phyloP scores from a whole-genome alignment of 306 rosid species.

The Begonia peltatifolia region DNA sequence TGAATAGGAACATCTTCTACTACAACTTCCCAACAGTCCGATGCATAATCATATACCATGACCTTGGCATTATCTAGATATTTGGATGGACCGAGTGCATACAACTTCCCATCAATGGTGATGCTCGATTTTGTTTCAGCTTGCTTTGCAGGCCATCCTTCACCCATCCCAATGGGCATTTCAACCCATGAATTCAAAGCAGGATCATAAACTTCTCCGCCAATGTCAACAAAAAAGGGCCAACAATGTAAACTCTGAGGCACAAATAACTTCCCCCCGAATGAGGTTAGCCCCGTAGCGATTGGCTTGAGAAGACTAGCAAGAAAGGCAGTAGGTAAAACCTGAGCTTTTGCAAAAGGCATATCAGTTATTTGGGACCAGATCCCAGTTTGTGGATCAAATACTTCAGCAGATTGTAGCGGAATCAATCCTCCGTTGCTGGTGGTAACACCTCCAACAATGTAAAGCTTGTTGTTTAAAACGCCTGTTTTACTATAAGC shows the following conservation, averaged over 20 bases:
- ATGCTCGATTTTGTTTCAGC: constrained; percentile 83
- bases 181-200: constrained; percentile 69
- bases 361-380: constrained; percentile 81
- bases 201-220: constrained; percentile 92
- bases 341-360: constrained; percentile 87
- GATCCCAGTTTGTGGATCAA: constrained; percentile 46
- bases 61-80: constrained; percentile 64
- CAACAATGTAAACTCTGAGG: constrained; percentile 84
- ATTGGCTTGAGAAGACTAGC: constrained; percentile 86
- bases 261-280: constrained; percentile 74
- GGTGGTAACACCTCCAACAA: constrained; percentile 87
- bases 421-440: constrained; percentile 74
- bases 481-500: constrained; percentile 86
- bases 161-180: constrained; percentile 95
- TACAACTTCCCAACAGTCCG: constrained; percentile 78
- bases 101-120: constrained; percentile 71
- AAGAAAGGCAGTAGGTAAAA: constrained; percentile 58
- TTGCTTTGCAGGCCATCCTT: constrained; percentile 92
- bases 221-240: constrained; percentile 96
- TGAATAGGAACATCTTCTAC: constrained; percentile 71
- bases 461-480: constrained; percentile 75
- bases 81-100: constrained; percentile 82
- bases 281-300: constrained; percentile 80
- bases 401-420: constrained; percentile 89
- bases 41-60: constrained; percentile 74